A percentile compares a stretch with the other conserved stretches of the same genome.
phyloP scores from a whole-genome alignment of 1,284 basidiomycete genomes.

The Bondarzewia mesenterica region DNA sequence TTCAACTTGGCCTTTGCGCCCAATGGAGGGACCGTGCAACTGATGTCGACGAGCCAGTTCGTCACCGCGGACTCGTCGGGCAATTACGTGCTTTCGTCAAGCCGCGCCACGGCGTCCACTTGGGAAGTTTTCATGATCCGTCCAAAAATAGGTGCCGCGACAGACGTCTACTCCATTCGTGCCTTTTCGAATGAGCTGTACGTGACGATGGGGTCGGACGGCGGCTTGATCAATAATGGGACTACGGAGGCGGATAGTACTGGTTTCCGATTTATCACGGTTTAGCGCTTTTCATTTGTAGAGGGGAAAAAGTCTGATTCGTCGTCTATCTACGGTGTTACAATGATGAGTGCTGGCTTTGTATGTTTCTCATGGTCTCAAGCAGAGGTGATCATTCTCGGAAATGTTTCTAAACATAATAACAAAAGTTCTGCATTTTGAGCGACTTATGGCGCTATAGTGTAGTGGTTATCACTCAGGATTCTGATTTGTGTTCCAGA shows the following conservation, averaged over 20 bases:
- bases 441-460: background rate
- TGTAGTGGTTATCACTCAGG: background rate
- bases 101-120: slow-evolving; percentile 19
- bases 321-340: too few relatives aligned
- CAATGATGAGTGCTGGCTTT: too few relatives aligned
- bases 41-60: slow-evolving; percentile 14
- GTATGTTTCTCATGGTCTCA: too few relatives aligned
- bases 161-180: slow-evolving; percentile 19
- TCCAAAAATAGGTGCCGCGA: slow-evolving; percentile 19
- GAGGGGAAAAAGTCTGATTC: too few relatives aligned
- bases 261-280: slow-evolving; percentile 13
- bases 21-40: slow-evolving; percentile 23
- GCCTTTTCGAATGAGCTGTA: slow-evolving; percentile 22
- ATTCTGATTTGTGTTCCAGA: background rate
- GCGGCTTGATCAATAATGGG: slow-evolving; percentile 19
- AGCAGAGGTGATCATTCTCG: too few relatives aligned
- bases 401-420: too few relatives aligned
- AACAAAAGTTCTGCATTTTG: too few relatives aligned
- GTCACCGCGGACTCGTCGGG: slow-evolving; percentile 26
- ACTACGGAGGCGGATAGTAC: slow-evolving; percentile 15
- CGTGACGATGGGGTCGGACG: slow-evolving; percentile 15
- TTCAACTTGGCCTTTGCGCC: slow-evolving; percentile 23
- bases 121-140: slow-evolving; percentile 25
- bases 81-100: slow-evolving; percentile 18
- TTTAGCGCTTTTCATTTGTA: too few relatives aligned